Conservation (phyloP, 1,284 basidiomycete genomes). For the Puccinia sorghi region DNA sequence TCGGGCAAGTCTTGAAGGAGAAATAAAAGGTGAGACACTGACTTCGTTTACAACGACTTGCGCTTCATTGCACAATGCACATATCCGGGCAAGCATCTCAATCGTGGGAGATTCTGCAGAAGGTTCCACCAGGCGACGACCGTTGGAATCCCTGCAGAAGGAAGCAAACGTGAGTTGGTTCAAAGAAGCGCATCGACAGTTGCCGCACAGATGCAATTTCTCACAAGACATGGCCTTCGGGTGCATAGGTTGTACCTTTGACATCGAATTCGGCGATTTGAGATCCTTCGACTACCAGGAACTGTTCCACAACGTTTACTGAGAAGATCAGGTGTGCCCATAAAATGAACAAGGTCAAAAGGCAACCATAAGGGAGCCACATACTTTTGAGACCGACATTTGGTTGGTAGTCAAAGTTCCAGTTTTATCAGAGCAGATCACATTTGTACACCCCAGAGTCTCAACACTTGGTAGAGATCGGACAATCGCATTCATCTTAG, state of each 20-base stretch:
- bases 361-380: constrained; percentile 53
- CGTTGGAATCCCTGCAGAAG: constrained; percentile 22
- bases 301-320: constrained; percentile 61
- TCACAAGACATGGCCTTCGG: constrained; percentile 68
- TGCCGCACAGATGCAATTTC: constrained; percentile 25
- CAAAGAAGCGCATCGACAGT: background rate
- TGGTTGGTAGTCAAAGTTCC: constrained; percentile 69
- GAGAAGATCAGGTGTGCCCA: background rate
- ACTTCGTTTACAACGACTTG: constrained; percentile 81
- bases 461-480: constrained; percentile 93
- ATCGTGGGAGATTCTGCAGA: constrained; percentile 46
- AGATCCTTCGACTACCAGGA: constrained; percentile 69
- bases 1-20: background rate
- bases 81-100: constrained; percentile 72
- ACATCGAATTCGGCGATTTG: constrained; percentile 72
- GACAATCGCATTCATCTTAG: constrained; percentile 94
- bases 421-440: constrained; percentile 96
- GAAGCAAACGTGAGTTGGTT: background rate
- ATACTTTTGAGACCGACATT: constrained; percentile 84
- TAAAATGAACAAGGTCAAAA: background rate
- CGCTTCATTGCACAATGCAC: constrained; percentile 87
- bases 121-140: constrained; percentile 36
- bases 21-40: background rate
- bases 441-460: constrained; percentile 91
- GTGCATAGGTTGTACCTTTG: constrained; percentile 86